Evolutionary conservation across 108 stramenopile species (phyloP).

Genomic region (Discostella stelligeroides): DNA sequence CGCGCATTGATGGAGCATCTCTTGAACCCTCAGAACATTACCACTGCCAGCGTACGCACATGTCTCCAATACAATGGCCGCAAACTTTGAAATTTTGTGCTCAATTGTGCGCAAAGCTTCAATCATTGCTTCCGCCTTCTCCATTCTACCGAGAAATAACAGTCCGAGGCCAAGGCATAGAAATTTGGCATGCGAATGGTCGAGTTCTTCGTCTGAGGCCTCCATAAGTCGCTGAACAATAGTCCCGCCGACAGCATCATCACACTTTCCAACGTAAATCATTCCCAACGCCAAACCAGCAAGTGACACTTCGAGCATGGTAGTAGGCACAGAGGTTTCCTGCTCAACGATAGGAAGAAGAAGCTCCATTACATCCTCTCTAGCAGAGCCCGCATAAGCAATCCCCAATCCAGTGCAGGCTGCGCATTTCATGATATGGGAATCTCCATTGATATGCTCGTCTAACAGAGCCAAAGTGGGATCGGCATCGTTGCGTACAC

Average conservation of each 20-base stretch:
- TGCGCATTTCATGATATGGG: slow-evolving; percentile 88
- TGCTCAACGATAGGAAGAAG: slow-evolving; percentile 91
- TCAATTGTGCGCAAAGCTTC: slow-evolving; percentile 96
- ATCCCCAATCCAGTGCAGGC: slow-evolving; percentile 95
- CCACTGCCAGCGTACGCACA: slow-evolving; percentile 98
- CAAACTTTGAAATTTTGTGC: slow-evolving; percentile 94
- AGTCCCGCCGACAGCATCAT: slow-evolving; percentile 92
- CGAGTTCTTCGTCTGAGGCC: slow-evolving; percentile 95
- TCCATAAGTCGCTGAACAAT: slow-evolving; percentile 98
- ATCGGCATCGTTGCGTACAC: slow-evolving; percentile 97
- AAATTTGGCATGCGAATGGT: slow-evolving; percentile 92
- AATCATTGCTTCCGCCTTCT: slow-evolving; percentile 96
- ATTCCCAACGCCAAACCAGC: slow-evolving; percentile 95
- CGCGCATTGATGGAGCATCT: slow-evolving; percentile 98
- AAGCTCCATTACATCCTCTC: slow-evolving; percentile 95
- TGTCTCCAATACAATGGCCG: slow-evolving; percentile 90
- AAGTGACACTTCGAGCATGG: slow-evolving; percentile 85
- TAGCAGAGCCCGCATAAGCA: slow-evolving; percentile 94
- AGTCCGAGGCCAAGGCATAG: slow-evolving; percentile 95
- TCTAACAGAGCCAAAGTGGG: slow-evolving; percentile 94
- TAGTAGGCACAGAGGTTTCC: slow-evolving; percentile 64
- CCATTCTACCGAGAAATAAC: slow-evolving; percentile 94
- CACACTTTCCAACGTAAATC: slow-evolving; percentile 95
- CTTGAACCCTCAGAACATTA: slow-evolving; percentile 96
- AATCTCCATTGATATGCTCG: slow-evolving; percentile 90